Evolutionary conservation across 345 rosid genomes (phyloP), one percentile per base, ranked within the genome.

Genomic region (Brassica rapa): DNA sequence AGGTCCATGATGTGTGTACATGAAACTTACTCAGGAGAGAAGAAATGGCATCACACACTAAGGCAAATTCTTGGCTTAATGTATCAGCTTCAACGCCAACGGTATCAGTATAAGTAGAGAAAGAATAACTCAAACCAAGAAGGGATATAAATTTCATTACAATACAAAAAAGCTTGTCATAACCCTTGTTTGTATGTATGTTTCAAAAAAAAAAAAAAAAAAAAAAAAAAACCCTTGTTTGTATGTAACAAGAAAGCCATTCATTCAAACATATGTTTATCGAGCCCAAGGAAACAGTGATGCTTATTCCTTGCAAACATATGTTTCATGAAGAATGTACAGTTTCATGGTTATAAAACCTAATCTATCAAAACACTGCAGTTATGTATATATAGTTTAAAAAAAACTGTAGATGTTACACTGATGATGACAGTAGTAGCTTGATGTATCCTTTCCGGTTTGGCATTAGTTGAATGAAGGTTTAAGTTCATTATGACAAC

Each of bases 321-420:
- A 90, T 90, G 96, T 94, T 90, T 75, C 98, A 94, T 9, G 92
- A 90, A 62, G 92, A 86, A 2, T 92, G 96, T 65, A 89, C 90
- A 24, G 86, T 89, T 66, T 90, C 92, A 5, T 94, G 97, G 98
- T 74, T 39, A 39, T 39, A 39, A 43, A 43, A 43, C n/a, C n/a
- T 11, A 43, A 12, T 43, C 46, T 39, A 39, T 9, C 14, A 39
- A 39, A 39, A 39, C 46, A 39, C 46, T 39, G 46, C 14, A 10
- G 3, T 39, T 39, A 39, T 35, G 41, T 35, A 35, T 7, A 35
- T 8, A 35, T 35, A 35, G 9, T 33, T 33, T 7, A 35, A 35
- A 35, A 35, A 35, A 8, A 35, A 8, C 41, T 37, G 49, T 0
- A 10, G 49, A 41, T 41, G 0, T 41, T 43, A 43, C 53, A 43